These are phyloP conservation scores for Sphaerulina populicola DNA, from an alignment of 2,329 filamentous ascomycete species.

Conservation along the genomic window DNA sequence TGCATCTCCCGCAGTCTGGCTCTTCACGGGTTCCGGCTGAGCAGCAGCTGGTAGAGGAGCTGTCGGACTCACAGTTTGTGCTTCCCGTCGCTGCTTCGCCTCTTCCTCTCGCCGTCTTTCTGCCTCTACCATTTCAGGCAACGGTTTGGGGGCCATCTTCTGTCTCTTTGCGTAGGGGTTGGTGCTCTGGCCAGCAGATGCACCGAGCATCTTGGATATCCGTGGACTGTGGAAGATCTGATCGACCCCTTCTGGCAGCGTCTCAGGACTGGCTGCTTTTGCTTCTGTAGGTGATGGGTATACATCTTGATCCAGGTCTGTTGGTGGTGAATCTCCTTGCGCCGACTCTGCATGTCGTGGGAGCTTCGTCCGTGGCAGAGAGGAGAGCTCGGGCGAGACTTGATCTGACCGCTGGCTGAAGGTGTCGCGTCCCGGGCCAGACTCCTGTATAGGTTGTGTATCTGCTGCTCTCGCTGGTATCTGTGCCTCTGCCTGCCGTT, in stretches of 20 bases:
- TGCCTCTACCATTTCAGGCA: constrained; percentile 31
- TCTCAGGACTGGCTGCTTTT: constrained; percentile 1
- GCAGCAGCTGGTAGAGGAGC: not conserved
- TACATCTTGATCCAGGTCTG: constrained; percentile 48
- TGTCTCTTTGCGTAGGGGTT: constrained; percentile 28
- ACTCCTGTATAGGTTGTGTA: constrained; percentile 29
- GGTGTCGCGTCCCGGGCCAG: constrained; percentile 43
- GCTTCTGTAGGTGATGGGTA: constrained; percentile 32
- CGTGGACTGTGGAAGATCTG: constrained; percentile 54
- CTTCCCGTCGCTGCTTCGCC: constrained; percentile 2
- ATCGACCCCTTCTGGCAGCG: constrained; percentile 50
- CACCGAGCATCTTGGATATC: constrained; percentile 49
- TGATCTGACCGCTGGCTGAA: constrained; percentile 47
- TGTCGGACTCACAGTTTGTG: not conserved
- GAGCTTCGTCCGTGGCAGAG: constrained; percentile 46
- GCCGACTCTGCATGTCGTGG: constrained; percentile 44
- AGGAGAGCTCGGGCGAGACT: constrained; percentile 43
- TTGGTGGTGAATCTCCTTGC: constrained; percentile 36
- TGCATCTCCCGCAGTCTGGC: constrained; percentile 15
- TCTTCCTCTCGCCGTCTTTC: constrained; percentile 22
- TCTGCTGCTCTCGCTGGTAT: constrained; percentile 46
- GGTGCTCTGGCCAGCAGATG: constrained; percentile 30
- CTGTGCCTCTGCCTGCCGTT: constrained; percentile 44
- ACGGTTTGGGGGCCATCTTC: constrained; percentile 27
- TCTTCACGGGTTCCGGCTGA: not conserved